These are phyloP conservation scores for Acanthamoeba rhysodes DNA, from an alignment of 208 protist genomes.

Conservation along the genomic window DNA sequence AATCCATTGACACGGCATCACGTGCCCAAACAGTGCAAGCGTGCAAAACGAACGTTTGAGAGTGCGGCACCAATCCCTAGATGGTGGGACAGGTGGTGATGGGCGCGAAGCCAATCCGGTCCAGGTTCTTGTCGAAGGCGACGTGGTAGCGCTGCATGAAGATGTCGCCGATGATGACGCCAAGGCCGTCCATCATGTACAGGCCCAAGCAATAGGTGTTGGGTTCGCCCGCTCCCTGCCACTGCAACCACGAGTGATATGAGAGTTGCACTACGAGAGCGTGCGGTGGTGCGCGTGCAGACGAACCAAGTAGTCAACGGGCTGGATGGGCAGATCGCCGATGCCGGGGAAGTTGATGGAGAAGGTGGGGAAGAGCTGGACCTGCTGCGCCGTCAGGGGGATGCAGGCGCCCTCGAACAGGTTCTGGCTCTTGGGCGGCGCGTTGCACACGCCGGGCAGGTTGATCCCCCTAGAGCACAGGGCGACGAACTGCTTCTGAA, in stretches of 20 bases:
- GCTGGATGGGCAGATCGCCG: slow-evolving; percentile 33
- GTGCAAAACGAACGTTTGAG: too few species aligned
- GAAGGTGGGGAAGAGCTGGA: slow-evolving; percentile 20
- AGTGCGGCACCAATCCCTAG: background rate
- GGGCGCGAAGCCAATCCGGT: slow-evolving; percentile 28
- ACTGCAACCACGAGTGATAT: background rate
- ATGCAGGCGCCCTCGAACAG: slow-evolving; percentile 33
- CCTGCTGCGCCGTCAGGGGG: background rate
- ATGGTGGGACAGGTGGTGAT: slow-evolving; percentile 5
- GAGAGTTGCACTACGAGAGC: background rate
- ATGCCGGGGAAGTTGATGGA: slow-evolving; percentile 56
- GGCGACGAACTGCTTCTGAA: slow-evolving; percentile 8
- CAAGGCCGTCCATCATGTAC: background rate
- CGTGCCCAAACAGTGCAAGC: too few species aligned
- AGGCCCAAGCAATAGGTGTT: background rate
- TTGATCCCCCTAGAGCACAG: background rate
- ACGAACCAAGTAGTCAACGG: slow-evolving; percentile 21
- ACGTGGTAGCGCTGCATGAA: slow-evolving; percentile 43
- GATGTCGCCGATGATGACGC: slow-evolving; percentile 53
- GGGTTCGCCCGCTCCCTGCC: slow-evolving; percentile 24
- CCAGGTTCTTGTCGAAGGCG: slow-evolving; percentile 24
- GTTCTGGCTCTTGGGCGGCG: background rate
- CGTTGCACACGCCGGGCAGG: slow-evolving; percentile 49
- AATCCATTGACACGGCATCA: too few species aligned
- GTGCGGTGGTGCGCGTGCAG: background rate